Percentiles rank a stretch among this genome's conserved stretches.
Conservation (phyloP, 1,284 basidiomycete species). For the Termitomyces sp. region DNA sequence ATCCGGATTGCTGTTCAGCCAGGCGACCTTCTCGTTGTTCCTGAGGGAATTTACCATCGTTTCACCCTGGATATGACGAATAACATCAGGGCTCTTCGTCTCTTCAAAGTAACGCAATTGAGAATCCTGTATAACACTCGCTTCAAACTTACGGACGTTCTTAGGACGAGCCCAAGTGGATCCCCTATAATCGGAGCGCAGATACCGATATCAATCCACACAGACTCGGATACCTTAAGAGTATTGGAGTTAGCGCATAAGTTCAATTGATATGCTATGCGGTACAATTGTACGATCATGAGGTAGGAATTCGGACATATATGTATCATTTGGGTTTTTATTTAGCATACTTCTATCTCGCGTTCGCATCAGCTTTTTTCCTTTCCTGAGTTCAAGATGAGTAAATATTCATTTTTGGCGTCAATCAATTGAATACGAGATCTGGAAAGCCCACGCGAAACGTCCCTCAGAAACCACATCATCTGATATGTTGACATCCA, state of each 20-base stretch:
- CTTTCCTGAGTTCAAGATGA: neutral
- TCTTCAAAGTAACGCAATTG: constrained; percentile 59
- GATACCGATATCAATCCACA: constrained; percentile 61
- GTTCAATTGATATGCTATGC: neutral
- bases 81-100: constrained; percentile 61
- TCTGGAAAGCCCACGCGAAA: constrained; percentile 42
- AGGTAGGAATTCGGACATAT: neutral
- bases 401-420: neutral
- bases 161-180: constrained; percentile 87
- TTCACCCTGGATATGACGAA: constrained; percentile 73
- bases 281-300: constrained; percentile 2
- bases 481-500: constrained; percentile 29
- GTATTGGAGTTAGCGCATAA: constrained; percentile 28
- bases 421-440: constrained; percentile 24
- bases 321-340: neutral
- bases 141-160: neutral
- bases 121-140: neutral
- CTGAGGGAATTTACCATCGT: constrained; percentile 77
- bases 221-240: constrained; percentile 57
- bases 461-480: constrained; percentile 25
- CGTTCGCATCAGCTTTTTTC: neutral
- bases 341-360: neutral
- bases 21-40: constrained; percentile 71
- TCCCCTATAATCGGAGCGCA: constrained; percentile 60
- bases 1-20: constrained; percentile 62